A percentile compares a stretch with the other conserved stretches of the same genome.
phyloP scores from a whole-genome alignment of 1,284 basidiomycete genomes.

The Microbotryum saponariae region DNA sequence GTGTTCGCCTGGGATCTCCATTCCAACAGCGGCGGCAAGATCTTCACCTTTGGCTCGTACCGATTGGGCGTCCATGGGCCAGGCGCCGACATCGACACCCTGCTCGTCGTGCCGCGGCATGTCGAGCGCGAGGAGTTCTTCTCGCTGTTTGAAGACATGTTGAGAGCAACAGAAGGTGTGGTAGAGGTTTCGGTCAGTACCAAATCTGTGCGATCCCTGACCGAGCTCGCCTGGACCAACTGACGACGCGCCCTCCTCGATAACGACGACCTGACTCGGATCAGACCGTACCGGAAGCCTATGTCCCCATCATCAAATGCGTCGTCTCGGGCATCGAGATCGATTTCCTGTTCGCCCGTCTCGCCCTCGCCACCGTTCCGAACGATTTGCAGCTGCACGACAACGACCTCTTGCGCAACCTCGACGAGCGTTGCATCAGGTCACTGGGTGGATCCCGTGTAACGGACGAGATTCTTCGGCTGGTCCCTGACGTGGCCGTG shows the following conservation, averaged over 20 bases:
- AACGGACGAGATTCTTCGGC: slow-evolving; percentile 87
- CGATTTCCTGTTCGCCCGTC: slow-evolving; percentile 80
- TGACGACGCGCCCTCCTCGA: slow-evolving; percentile 16
- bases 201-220: background rate
- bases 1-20: slow-evolving; percentile 43
- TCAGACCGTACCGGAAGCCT: slow-evolving; percentile 90
- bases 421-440: slow-evolving; percentile 90
- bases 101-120: slow-evolving; percentile 95
- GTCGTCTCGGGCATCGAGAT: slow-evolving; percentile 88
- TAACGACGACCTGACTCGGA: background rate
- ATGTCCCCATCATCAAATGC: slow-evolving; percentile 87
- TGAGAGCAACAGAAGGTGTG: slow-evolving; percentile 75
- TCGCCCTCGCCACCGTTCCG: slow-evolving; percentile 75
- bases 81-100: slow-evolving; percentile 95
- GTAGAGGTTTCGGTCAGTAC: slow-evolving; percentile 77
- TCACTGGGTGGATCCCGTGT: slow-evolving; percentile 94
- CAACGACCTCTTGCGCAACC: slow-evolving; percentile 80
- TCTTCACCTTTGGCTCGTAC: slow-evolving; percentile 90
- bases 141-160: slow-evolving; percentile 79
- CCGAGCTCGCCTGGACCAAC: background rate
- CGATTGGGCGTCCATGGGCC: slow-evolving; percentile 90
- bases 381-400: slow-evolving; percentile 84
- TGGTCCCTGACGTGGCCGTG: slow-evolving; percentile 89
- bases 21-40: slow-evolving; percentile 84
- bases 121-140: slow-evolving; percentile 95